Evolutionary conservation across 1,139 yeast genomes (phyloP).

Genomic region (Scheffersomyces cryptocercus): DNA sequence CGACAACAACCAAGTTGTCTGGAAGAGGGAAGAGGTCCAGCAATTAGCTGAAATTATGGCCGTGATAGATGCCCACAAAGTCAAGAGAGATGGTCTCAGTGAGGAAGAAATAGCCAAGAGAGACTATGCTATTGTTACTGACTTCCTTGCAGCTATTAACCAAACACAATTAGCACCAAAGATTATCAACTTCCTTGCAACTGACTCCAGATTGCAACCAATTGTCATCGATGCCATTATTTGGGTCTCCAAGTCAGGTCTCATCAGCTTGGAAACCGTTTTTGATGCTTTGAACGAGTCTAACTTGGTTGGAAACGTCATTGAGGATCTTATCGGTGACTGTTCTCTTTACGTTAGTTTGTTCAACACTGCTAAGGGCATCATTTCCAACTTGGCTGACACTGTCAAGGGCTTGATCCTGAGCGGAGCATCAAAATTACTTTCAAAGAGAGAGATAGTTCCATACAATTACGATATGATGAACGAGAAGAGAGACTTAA

Average conservation of each 20-base stretch:
- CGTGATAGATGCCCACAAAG: constrained; percentile 20
- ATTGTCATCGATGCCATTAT: constrained; percentile 35
- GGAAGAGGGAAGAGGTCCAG: constrained; percentile 14
- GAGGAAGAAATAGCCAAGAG: constrained; percentile 15
- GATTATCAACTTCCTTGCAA: constrained; percentile 37
- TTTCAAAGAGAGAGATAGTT: constrained; percentile 17
- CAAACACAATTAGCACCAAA: constrained; percentile 41
- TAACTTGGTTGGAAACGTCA: constrained; percentile 36
- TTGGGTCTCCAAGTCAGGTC: constrained; percentile 33
- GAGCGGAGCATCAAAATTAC: constrained; percentile 19
- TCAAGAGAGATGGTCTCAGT: constrained; percentile 34
- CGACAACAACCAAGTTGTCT: constrained; percentile 6
- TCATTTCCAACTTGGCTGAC: constrained; percentile 29
- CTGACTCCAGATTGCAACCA: constrained; percentile 35
- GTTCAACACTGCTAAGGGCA: constrained; percentile 32
- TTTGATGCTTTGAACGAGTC: constrained; percentile 43
- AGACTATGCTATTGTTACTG: constrained; percentile 41
- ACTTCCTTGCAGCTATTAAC: constrained; percentile 40
- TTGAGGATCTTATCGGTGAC: constrained; percentile 42
- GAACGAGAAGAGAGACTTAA: constrained; percentile 23
- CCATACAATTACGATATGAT: constrained; percentile 1
- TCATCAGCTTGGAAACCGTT: constrained; percentile 32
- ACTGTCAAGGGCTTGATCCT: constrained; percentile 27
- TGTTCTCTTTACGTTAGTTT: constrained; percentile 42
- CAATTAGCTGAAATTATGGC: constrained; percentile 23